Evolutionary conservation across 768 basidiomycete species (phyloP), one percentile per base, ranked within the genome.

Genomic region (Agaricus subrufescens): DNA sequence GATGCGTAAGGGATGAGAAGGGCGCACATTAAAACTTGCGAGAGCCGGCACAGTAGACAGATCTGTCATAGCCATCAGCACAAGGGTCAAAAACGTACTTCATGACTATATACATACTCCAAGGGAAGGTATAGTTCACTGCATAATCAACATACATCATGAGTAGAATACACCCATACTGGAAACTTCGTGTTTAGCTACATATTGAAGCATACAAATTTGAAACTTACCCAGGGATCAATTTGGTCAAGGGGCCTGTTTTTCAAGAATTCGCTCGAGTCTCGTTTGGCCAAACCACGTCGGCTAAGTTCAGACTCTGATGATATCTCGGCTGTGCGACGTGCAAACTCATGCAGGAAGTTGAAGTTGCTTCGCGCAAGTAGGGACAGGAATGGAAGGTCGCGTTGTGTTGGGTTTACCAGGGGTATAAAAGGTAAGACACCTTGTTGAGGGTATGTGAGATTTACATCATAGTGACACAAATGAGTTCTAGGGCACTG

Each of bases 111-210:
- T 2, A 67, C 75, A 23, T 69, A 82, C 77, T 77, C 78, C 77
- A 81, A 1, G 88, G 88, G 63, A 76, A 82, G 0, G 87, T 86
- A 63, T 75, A 89, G 63, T 90, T 91, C 57, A 82, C 50, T 14
- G 87, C 85, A 60, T 89, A 89, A 67, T 89, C 87, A 31, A 86
- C 62, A 68, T 85, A 78, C 71, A 85, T 81, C 56, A 84, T 80
- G 47, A 81, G 76, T 10, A 89, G 65, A 53, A 82, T 73, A 67
- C 89, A 90, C 4, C 83, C 83, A 46, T 86, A 86, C 84, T 80
- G 46, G 47, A 51, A 15, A 48, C 49, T 54, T 54, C 60, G 50
- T 8, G 11, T 49, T 58, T 25, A 57, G 19, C 6, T 31, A 40
- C 1, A 8, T 44, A 27, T 29, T 11, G 45, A n/a, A 14, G 3